Evolutionary conservation across 768 basidiomycete species (phyloP).

Genomic region (Leucocoprinus leucothites): DNA sequence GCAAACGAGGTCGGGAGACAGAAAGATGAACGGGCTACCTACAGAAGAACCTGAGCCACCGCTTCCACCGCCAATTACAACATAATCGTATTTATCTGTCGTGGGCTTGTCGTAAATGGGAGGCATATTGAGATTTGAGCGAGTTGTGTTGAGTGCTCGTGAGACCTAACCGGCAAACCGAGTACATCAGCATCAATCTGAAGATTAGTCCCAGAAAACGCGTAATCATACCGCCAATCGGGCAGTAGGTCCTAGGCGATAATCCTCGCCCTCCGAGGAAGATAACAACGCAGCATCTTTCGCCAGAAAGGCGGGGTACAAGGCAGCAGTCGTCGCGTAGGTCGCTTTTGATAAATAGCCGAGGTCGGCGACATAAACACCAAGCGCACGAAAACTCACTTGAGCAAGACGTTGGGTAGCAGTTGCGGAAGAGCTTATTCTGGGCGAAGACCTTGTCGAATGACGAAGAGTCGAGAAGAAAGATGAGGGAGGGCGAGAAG

Average conservation of each 20-base stretch:
- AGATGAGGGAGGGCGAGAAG: conserved; percentile 11
- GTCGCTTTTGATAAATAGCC: background rate
- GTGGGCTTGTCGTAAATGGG: conserved; percentile 63
- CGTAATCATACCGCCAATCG: no score
- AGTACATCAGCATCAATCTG: background rate
- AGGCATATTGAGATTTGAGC: conserved; percentile 47
- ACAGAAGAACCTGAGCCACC: conserved; percentile 90
- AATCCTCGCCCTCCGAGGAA: conserved; percentile 7
- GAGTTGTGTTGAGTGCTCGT: conserved; percentile 6
- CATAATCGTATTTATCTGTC: conserved; percentile 72
- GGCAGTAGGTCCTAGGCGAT: background rate
- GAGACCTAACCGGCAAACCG: conserved; percentile 14
- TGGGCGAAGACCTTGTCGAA: background rate
- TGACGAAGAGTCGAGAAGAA: conserved; percentile 10
- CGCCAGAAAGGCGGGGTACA: background rate
- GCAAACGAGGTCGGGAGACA: background rate
- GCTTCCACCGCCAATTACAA: conserved; percentile 91
- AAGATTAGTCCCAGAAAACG: background rate
- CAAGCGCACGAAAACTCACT: conserved; percentile 11
- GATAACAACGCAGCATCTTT: background rate
- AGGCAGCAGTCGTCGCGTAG: no score
- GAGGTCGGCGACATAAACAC: background rate
- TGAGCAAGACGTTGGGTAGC: conserved; percentile 17
- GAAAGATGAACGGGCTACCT: conserved; percentile 23
- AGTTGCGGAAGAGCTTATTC: background rate